phyloP scores from a whole-genome alignment of 164 flowering plant species.

The Umbilicus rupestris region DNA sequence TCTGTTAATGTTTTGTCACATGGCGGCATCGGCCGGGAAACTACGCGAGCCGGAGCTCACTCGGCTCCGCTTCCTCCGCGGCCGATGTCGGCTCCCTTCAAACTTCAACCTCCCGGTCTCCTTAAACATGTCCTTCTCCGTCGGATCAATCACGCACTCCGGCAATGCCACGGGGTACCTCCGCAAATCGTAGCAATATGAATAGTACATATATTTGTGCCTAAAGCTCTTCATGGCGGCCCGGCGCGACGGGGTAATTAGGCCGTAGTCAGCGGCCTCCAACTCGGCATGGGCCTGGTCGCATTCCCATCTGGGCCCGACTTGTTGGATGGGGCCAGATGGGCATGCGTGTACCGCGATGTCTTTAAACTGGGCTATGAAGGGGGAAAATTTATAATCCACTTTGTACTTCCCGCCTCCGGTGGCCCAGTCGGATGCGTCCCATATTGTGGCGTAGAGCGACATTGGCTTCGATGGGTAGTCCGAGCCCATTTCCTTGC shows the following conservation, averaged over 20 bases:
- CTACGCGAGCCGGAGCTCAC: constrained; percentile 6
- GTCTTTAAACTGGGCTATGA: constrained; percentile 54
- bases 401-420: constrained; percentile 69
- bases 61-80: constrained; percentile 21
- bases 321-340: constrained; percentile 42
- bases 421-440: constrained; percentile 90
- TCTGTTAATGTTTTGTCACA: too few species aligned
- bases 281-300: constrained; percentile 21
- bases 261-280: constrained; percentile 26
- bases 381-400: constrained; percentile 66
- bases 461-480: constrained; percentile 92
- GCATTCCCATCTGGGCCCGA: constrained; percentile 9
- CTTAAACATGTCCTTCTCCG: constrained; percentile 49
- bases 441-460: constrained; percentile 93
- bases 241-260: constrained; percentile 30
- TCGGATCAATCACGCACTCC: constrained; percentile 60
- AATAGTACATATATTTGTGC: constrained; percentile 65
- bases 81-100: constrained; percentile 23
- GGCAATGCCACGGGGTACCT: constrained; percentile 68
- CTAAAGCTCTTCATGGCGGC: constrained; percentile 56
- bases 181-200: constrained; percentile 64
- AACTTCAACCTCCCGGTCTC: constrained; percentile 59
- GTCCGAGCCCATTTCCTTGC: constrained; percentile 66
- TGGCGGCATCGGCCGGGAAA: background rate
- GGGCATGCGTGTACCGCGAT: constrained; percentile 62